Conservation (phyloP, 345 rosid genomes). For the Aquilaria sinensis region DNA sequence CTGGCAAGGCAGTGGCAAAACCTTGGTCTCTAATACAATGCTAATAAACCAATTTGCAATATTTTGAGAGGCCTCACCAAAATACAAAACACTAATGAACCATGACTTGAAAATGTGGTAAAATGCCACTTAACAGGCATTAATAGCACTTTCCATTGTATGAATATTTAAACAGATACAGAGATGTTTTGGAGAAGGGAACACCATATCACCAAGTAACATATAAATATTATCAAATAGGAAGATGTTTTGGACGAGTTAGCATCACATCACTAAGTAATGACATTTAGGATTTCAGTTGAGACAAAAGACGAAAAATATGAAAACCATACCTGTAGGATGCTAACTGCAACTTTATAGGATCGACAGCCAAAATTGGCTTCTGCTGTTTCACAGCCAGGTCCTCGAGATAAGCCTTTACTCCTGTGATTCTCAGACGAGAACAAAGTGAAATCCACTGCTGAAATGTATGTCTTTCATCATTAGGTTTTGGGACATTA, state of each 20-base stretch:
- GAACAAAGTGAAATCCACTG: conserved; percentile 40
- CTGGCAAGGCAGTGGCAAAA: too few relatives aligned
- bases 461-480: conserved; percentile 54
- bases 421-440: conserved; percentile 51
- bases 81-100: too few relatives aligned
- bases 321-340: conserved; percentile 49
- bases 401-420: conserved; percentile 51
- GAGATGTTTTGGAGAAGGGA: too few relatives aligned
- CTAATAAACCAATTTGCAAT: too few relatives aligned
- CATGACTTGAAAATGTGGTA: too few relatives aligned
- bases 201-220: too few relatives aligned
- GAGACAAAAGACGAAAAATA: conserved; percentile 3
- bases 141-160: too few relatives aligned
- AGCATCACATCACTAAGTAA: background rate
- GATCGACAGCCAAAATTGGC: conserved; percentile 47
- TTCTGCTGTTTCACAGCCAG: conserved; percentile 32
- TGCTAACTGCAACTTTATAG: conserved; percentile 50
- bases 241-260: too few relatives aligned
- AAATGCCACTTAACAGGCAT: too few relatives aligned
- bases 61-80: too few relatives aligned
- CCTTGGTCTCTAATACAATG: too few relatives aligned
- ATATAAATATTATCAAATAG: too few relatives aligned
- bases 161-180: background rate
- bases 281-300: background rate
- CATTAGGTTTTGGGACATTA: conserved; percentile 36